phyloP scores from a whole-genome alignment of 1,284 basidiomycete genomes.

The Trametes hirsuta region DNA sequence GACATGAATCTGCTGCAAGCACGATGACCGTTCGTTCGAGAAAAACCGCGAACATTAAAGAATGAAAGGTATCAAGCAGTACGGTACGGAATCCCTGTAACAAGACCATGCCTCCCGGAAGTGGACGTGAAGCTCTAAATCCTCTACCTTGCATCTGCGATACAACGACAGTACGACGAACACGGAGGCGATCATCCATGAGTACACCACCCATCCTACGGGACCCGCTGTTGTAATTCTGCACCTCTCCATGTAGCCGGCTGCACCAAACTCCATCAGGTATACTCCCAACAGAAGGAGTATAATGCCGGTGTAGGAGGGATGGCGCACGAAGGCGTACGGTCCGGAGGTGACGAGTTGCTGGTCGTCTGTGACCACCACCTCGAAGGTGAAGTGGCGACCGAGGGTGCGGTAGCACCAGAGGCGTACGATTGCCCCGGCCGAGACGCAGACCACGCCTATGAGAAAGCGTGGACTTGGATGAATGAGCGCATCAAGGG shows the following conservation, averaged over 20 bases:
- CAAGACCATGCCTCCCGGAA: no score
- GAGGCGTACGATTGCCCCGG: slow-evolving; percentile 7
- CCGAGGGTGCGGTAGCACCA: slow-evolving; percentile 15
- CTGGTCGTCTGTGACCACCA: slow-evolving; percentile 10
- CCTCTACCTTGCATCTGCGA: slow-evolving; percentile 13
- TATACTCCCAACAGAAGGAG: slow-evolving; percentile 8
- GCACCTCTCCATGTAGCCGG: slow-evolving; percentile 11
- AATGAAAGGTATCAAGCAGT: no score
- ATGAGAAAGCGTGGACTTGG: slow-evolving; percentile 9
- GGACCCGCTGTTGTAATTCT: slow-evolving; percentile 5
- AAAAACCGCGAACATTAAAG: no score
- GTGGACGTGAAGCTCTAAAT: background rate
- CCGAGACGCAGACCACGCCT: background rate
- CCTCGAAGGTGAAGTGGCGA: slow-evolving; percentile 19
- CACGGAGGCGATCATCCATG: background rate
- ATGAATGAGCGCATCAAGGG: background rate
- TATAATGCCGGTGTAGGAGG: slow-evolving; percentile 16
- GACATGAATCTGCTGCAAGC: no score
- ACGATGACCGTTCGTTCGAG: no score
- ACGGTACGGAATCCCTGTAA: no score
- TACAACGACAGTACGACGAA: slow-evolving; percentile 1
- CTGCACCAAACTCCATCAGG: slow-evolving; percentile 12
- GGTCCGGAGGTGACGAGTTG: slow-evolving; percentile 17
- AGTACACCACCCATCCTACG: background rate
- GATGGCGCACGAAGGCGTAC: slow-evolving; percentile 19